Base-by-base conservation (phyloP, 805 yeast species). In the Suhomyces emberorum region DNA sequence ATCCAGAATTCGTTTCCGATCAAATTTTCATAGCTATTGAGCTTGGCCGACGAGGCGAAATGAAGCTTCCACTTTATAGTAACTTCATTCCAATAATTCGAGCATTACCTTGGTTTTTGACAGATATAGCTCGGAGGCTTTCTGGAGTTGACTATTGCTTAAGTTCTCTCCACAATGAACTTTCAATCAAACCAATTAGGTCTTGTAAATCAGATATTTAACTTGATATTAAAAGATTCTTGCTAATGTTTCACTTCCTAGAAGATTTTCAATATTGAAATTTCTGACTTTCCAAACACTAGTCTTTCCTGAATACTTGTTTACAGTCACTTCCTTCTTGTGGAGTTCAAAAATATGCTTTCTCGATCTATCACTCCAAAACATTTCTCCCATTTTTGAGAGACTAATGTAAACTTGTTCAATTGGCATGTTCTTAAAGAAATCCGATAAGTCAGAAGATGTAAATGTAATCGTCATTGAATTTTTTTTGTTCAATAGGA, bases 101-200 rank as follows among this genome's bases (percentile, higher is more conserved):
- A 38, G 77, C 79, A 0, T 57, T 79, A 11, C 95, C 95, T 0
- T 77, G 86, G 82, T 87, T 83, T 2, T 24, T 85, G 2, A 78
- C 70, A 7, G 76, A 69, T 37, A n/a, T 70, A 0, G 64, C 73
- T 1, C 61, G 96, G 32, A 55, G 63, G 39, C 41, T 76, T 7
- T 74, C 89, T 5, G 87, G 88, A 2, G 80, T 89, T 55, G 96
- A 88, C 56, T n/a, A n/a, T n/a, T n/a, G n/a, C n/a, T n/a, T n/a
- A n/a, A n/a, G n/a, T n/a, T n/a, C n/a, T n/a, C n/a, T n/a, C n/a
- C n/a, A n/a, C n/a, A n/a, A n/a, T n/a, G n/a, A n/a, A n/a, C n/a
- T n/a, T n/a, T n/a, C n/a, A n/a, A n/a, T n/a, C n/a, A n/a, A n/a
- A n/a, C n/a, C n/a, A n/a, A n/a, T n/a, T n/a, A n/a, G n/a, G n/a